Evolutionary conservation across 2,329 filamentous ascomycete genomes (phyloP).

Genomic region (Talaromyces atroroseus): DNA sequence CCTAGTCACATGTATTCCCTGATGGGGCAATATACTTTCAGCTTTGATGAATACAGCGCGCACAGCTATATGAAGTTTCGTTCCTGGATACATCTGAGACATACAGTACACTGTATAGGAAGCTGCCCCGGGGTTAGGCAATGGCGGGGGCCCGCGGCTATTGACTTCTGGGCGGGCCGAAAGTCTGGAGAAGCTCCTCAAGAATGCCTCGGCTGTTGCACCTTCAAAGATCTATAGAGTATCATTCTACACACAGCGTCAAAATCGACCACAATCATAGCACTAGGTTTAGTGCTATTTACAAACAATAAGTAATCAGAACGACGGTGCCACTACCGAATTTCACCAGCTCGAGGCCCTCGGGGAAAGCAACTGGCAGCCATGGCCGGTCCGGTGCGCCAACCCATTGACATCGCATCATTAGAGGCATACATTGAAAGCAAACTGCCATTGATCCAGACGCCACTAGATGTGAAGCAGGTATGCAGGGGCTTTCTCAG

Average conservation of each 20-base stretch:
- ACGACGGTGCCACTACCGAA: background rate
- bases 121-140: background rate
- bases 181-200: background rate
- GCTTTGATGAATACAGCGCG: too few species aligned
- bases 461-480: constrained; percentile 84
- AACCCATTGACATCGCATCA: constrained; percentile 77
- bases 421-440: constrained; percentile 72
- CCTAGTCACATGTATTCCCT: constrained; percentile 6
- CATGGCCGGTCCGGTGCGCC: constrained; percentile 84
- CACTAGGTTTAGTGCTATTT: background rate
- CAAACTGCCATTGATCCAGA: constrained; percentile 76
- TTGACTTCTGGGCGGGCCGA: background rate
- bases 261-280: background rate
- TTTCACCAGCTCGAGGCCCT: background rate
- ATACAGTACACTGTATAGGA: too few species aligned
- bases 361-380: constrained; percentile 8
- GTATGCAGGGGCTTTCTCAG: constrained; percentile 42
- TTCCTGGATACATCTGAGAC: too few species aligned
- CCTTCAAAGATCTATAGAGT: background rate
- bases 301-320: background rate
- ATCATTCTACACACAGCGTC: background rate
- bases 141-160: background rate
- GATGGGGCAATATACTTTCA: too few species aligned
- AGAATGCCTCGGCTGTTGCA: background rate
- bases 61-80: too few species aligned